Percentiles rank a stretch among this genome's conserved stretches.
Evolutionary conservation across 2,329 filamentous ascomycete species (phyloP).

Genomic region (Colletotrichum lindemuthianum): DNA sequence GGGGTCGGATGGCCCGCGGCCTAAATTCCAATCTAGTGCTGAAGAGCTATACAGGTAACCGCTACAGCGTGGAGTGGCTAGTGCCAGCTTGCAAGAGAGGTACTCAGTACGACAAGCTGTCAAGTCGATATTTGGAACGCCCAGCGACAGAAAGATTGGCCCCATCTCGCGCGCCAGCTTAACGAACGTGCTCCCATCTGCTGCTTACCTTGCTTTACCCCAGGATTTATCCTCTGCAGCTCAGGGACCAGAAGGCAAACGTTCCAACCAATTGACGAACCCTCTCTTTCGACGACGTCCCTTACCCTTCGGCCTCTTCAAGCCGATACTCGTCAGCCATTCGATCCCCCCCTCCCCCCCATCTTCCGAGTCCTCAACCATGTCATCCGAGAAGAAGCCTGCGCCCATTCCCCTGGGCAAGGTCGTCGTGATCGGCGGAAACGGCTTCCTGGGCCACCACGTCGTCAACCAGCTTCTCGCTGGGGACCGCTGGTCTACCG

Average conservation of each 20-base stretch:
- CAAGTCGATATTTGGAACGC: conserved; percentile 15
- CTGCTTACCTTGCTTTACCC: conserved; percentile 6
- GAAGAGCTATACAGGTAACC: conserved; percentile 18
- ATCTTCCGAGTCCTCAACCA: conserved; percentile 7
- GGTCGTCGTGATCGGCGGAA: conserved; percentile 83
- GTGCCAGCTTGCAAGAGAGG: neutral
- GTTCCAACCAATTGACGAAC: conserved; percentile 3
- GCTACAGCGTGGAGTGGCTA: neutral
- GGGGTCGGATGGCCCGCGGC: conserved; percentile 12
- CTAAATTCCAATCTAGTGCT: conserved; percentile 24
- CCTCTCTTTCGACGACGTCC: neutral
- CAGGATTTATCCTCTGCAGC: conserved; percentile 5
- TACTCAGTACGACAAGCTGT: conserved; percentile 23
- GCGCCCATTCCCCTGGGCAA: conserved; percentile 63
- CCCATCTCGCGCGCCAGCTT: conserved; percentile 1
- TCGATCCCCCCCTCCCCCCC: conserved; percentile 5
- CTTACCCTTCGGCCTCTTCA: neutral
- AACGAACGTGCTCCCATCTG: neutral
- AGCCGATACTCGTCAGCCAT: neutral
- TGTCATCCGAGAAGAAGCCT: conserved; percentile 46
- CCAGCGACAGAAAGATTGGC: conserved; percentile 20
- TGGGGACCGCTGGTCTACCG: conserved; percentile 51
- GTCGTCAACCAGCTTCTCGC: conserved; percentile 78
- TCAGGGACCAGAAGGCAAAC: conserved; percentile 8
- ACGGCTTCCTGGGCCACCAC: conserved; percentile 86